These are phyloP conservation scores for Hymenotorrendiella dingleyae DNA, from an alignment of 2,329 filamentous ascomycete genomes.

Conservation along the genomic window DNA sequence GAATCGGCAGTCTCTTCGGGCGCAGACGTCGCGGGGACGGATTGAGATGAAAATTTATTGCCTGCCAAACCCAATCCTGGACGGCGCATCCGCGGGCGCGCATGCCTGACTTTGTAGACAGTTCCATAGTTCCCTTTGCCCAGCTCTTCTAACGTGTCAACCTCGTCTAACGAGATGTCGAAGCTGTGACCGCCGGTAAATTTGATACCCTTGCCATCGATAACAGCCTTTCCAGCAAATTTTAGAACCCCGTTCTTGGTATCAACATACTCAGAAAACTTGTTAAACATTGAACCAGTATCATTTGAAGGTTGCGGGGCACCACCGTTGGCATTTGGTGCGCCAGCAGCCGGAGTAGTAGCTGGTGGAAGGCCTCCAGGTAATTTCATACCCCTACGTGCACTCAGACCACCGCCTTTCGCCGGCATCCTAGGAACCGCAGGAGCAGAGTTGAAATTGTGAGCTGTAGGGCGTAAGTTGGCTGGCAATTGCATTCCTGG, in stretches of 20 bases:
- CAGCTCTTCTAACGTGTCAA: slow-evolving; percentile 86
- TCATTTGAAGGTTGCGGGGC: slow-evolving; percentile 12
- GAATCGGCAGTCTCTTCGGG: slow-evolving; percentile 28
- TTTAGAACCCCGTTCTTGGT: slow-evolving; percentile 85
- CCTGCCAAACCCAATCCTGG: slow-evolving; percentile 53
- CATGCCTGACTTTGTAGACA: slow-evolving; percentile 92
- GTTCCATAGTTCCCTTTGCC: slow-evolving; percentile 98
- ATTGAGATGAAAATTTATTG: slow-evolving; percentile 24
- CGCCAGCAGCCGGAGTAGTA: slow-evolving; percentile 14
- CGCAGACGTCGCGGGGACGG: slow-evolving; percentile 33
- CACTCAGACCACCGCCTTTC: slow-evolving; percentile 57
- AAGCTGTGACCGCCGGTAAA: slow-evolving; percentile 88
- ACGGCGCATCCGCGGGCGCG: slow-evolving; percentile 53
- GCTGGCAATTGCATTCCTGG: slow-evolving; percentile 37
- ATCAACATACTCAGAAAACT: slow-evolving; percentile 79
- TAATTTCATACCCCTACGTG: slow-evolving; percentile 61
- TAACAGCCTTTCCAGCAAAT: slow-evolving; percentile 87
- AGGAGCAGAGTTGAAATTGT: slow-evolving; percentile 46
- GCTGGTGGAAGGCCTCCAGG: slow-evolving; percentile 34
- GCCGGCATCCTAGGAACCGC: slow-evolving; percentile 35
- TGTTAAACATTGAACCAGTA: slow-evolving; percentile 49
- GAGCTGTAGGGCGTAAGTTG: slow-evolving; percentile 40
- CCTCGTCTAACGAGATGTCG: slow-evolving; percentile 90
- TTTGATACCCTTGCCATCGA: slow-evolving; percentile 84
- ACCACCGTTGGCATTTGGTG: slow-evolving; percentile 18